Evolutionary conservation across 768 basidiomycete genomes (phyloP).

Genomic region (Auricularia sp.): DNA sequence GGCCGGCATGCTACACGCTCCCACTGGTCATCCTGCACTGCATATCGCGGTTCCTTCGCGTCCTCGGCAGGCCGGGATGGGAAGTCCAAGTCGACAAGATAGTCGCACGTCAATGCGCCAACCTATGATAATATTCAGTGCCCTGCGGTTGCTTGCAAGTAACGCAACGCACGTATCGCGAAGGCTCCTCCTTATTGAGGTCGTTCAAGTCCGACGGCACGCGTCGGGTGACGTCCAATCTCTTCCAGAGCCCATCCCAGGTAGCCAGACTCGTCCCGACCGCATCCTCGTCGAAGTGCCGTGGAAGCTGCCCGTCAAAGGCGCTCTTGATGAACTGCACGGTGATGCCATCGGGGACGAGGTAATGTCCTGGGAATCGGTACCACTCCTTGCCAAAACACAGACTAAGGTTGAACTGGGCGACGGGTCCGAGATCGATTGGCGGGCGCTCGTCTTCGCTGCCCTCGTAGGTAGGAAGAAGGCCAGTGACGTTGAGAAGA

Average conservation of each 20-base stretch:
- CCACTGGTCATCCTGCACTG: constrained; percentile 56
- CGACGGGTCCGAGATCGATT: constrained; percentile 60
- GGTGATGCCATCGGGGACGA: constrained; percentile 72
- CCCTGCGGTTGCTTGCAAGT: constrained; percentile 3
- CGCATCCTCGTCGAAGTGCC: constrained; percentile 47
- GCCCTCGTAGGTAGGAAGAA: constrained; percentile 38
- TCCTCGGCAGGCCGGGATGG: constrained; percentile 53
- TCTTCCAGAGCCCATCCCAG: constrained; percentile 19
- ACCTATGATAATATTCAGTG: constrained; percentile 36
- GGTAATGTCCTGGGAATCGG: constrained; percentile 83
- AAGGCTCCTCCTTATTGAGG: constrained; percentile 67
- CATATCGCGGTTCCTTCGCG: constrained; percentile 70
- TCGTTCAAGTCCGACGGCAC: constrained; percentile 73
- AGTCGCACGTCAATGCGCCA: constrained; percentile 65
- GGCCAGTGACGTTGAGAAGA: constrained; percentile 62
- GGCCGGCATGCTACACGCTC: constrained; percentile 69
- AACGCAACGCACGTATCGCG: constrained; percentile 58
- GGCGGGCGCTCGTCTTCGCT: constrained; percentile 30
- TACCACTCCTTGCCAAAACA: constrained; percentile 97
- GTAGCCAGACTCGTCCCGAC: constrained; percentile 17
- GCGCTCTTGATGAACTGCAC: constrained; percentile 89
- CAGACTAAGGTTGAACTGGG: constrained; percentile 58
- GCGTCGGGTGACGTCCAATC: constrained; percentile 55
- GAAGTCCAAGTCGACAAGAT: constrained; percentile 85
- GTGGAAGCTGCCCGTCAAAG: constrained; percentile 82